Evolutionary conservation across 2,329 filamentous ascomycete genomes (phyloP).

Genomic region (Mariannaea sp.): DNA sequence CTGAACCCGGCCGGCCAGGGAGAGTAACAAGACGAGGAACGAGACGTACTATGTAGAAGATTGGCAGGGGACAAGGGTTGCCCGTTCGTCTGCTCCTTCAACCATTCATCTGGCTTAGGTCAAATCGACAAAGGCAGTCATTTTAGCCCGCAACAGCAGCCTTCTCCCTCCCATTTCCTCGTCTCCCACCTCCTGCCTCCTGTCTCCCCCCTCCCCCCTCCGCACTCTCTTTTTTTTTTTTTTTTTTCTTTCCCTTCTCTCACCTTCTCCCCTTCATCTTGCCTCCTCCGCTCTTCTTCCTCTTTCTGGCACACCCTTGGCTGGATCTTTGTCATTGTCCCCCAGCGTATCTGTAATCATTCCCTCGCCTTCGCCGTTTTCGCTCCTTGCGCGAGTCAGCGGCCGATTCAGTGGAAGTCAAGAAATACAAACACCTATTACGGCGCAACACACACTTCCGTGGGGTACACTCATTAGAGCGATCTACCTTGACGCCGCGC

Average conservation of each 20-base stretch:
- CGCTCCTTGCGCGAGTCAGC: conserved; percentile 40
- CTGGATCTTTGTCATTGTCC: conserved; percentile 21
- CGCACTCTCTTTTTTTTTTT: conserved; percentile 11
- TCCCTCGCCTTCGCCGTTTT: conserved; percentile 34
- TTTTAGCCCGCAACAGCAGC: conserved; percentile 17
- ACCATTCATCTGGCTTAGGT: conserved; percentile 20
- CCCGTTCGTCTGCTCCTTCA: conserved; percentile 30
- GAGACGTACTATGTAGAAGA: conserved; percentile 31
- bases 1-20: conserved; percentile 32
- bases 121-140: conserved; percentile 30
- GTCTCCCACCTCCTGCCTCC: conserved; percentile 6
- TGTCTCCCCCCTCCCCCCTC: conserved; percentile 23
- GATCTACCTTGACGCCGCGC: conserved; percentile 34
- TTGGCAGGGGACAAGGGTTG: conserved; percentile 35
- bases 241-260: neutral
- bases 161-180: conserved; percentile 18
- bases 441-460: conserved; percentile 17
- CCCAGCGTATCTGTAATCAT: conserved; percentile 23
- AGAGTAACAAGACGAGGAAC: conserved; percentile 16
- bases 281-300: conserved; percentile 5
- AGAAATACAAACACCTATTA: conserved; percentile 2
- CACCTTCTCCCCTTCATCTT: conserved; percentile 18
- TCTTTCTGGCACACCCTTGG: conserved; percentile 25
- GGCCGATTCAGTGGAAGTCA: conserved; percentile 40
- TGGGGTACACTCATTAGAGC: conserved; percentile 39